Evolutionary conservation across 257 asterid species (phyloP), one percentile per base, ranked within the genome.

Genomic region (Pogostemon cablin): DNA sequence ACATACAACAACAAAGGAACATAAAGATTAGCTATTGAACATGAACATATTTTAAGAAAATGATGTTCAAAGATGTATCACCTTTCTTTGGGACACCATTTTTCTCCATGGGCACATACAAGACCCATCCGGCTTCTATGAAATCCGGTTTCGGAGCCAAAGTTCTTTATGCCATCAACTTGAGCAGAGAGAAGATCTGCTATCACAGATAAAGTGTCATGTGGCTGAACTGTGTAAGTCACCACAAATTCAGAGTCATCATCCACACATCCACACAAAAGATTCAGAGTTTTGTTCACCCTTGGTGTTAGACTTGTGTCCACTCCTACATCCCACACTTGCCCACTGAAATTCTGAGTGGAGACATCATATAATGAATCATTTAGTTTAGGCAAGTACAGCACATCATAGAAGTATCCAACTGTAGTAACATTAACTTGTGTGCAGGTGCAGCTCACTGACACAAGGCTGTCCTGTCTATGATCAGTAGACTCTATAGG

Each of bases 221-320:
- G 68, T 5, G 66, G 60, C 77, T 87, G 93, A 48, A 91, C 93
- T n/a, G 89, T 79, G 67, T 89, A 89, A 3, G 90, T 91, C 53
- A 89, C 93, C 78, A 89, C 85, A 43, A 80, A 67, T 72, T 84
- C 82, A 34, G 87, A 57, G 4, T 81, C 86, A 5, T 66, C 72
- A 37, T 86, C 93, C 6, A 80, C 81, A 75, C 91, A 89, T 15
- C 96, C 96, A 77, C 97, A 91, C 17, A 86, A 25, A 37, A 91
- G 90, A 81, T 89, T 81, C 64, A 89, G 43, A 6, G 72, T 78
- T 56, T 80, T 81, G 9, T 78, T 67, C 0, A 3, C 47, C 44
- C 89, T 85, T 0, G 57, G 11, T 1, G 0, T 32, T 46, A 77
- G 71, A 68, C 48, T 66, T 7, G 43, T 68, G 34, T 83, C 78